Percentiles rank a stretch among this genome's conserved stretches.
Conservation (phyloP, 192 early-diverging fungal species). For the Coemansia biformis region DNA sequence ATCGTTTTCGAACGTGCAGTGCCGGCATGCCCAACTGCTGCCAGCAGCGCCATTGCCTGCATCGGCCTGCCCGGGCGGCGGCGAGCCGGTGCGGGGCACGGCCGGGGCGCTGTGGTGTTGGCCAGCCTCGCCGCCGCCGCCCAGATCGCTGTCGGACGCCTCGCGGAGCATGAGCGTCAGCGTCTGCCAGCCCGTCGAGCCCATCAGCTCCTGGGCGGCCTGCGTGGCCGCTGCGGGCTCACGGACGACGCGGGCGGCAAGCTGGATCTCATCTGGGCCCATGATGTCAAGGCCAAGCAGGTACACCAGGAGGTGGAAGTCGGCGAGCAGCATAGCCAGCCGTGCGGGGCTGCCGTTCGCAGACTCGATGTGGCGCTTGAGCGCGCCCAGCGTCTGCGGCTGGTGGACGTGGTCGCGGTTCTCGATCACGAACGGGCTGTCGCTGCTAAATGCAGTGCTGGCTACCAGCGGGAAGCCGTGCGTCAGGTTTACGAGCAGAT, state of each 20-base stretch:
- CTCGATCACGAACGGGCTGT: constrained; percentile 63
- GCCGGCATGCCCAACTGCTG: constrained; percentile 35
- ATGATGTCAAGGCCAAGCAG: constrained; percentile 64
- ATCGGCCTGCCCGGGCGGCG: background rate
- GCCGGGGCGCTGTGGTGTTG: too few relatives aligned
- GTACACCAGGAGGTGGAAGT: constrained; percentile 84
- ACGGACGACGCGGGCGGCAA: constrained; percentile 18
- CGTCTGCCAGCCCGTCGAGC: constrained; percentile 39
- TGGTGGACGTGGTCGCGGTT: constrained; percentile 63
- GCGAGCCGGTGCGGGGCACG: too few relatives aligned
- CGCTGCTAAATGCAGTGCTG: constrained; percentile 65
- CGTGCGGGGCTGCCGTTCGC: constrained; percentile 23
- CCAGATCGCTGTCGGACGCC: constrained; percentile 28
- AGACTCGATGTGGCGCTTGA: constrained; percentile 53
- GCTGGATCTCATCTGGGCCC: constrained; percentile 50
- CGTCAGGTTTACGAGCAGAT: constrained; percentile 87
- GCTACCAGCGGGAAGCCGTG: constrained; percentile 86
- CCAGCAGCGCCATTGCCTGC: background rate
- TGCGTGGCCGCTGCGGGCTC: constrained; percentile 9
- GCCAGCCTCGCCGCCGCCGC: constrained; percentile 2
- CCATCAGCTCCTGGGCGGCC: constrained; percentile 14
- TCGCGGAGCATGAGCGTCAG: constrained; percentile 32
- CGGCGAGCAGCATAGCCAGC: constrained; percentile 56
- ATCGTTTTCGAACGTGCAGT: constrained; percentile 42
- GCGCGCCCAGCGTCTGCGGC: constrained; percentile 53